Evolutionary conservation across 345 rosid species (phyloP).

Genomic region (Mercurialis annua): DNA sequence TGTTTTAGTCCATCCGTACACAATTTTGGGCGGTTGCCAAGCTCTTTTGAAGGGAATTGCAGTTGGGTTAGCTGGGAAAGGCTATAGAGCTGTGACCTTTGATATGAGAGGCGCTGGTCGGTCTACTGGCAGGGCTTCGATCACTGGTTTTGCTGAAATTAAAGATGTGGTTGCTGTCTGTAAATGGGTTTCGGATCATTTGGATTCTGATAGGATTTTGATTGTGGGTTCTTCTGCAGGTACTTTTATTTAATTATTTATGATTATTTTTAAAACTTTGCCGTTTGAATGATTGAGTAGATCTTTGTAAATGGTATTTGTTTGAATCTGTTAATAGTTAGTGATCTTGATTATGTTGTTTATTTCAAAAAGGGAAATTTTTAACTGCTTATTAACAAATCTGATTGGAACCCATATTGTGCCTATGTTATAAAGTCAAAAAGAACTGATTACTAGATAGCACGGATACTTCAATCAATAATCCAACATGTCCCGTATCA

Average conservation of each 20-base stretch:
- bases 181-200: slow-evolving; percentile 57
- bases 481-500: too few relatives aligned
- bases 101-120: slow-evolving; percentile 91
- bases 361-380: not conserved
- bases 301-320: slow-evolving; percentile 28
- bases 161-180: slow-evolving; percentile 83
- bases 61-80: slow-evolving; percentile 52
- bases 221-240: slow-evolving; percentile 95
- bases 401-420: not conserved
- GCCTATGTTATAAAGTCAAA: not conserved
- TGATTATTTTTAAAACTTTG: slow-evolving; percentile 7
- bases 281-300: slow-evolving; percentile 17
- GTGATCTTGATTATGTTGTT: not conserved
- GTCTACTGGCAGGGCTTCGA: slow-evolving; percentile 82
- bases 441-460: not conserved
- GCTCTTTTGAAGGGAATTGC: slow-evolving; percentile 73
- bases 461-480: too few relatives aligned
- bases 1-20: slow-evolving; percentile 87
- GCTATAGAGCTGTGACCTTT: slow-evolving; percentile 67
- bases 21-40: slow-evolving; percentile 82
- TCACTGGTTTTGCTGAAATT: slow-evolving; percentile 77
- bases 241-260: slow-evolving; percentile 16
- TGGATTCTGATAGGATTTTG: slow-evolving; percentile 55
- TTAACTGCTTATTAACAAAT: not conserved
- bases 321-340: not conserved